A percentile compares a stretch with the other conserved stretches of the same genome.
Conservation (phyloP, 1,284 basidiomycete genomes). For the Sporisorium exsertum region DNA sequence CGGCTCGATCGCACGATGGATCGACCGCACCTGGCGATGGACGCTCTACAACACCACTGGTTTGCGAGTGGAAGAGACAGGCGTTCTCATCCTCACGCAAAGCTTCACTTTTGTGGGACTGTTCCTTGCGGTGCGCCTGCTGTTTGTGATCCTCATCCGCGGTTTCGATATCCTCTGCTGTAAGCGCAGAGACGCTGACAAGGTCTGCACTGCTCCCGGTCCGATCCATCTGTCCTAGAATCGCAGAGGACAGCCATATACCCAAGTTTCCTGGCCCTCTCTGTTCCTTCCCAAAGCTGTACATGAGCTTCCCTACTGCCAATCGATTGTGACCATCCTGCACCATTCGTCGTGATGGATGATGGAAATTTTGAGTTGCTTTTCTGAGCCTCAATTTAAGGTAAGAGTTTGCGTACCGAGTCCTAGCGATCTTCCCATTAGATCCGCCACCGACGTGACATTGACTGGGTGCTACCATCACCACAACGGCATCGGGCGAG, state of each 20-base stretch:
- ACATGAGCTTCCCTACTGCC: too few relatives aligned
- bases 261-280: too few relatives aligned
- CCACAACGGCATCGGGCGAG: not conserved
- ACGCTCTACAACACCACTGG: conserved; percentile 45
- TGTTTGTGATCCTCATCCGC: conserved; percentile 14
- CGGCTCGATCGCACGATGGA: conserved; percentile 18
- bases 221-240: conserved; percentile 30
- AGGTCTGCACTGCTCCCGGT: conserved; percentile 19
- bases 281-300: too few relatives aligned
- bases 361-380: too few relatives aligned
- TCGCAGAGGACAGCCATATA: too few relatives aligned
- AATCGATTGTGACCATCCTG: too few relatives aligned
- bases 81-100: conserved; percentile 33
- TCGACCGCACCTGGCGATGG: conserved; percentile 46
- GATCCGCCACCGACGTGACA: not conserved
- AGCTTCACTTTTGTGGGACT: conserved; percentile 21
- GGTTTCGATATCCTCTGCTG: conserved; percentile 10
- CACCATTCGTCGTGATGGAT: too few relatives aligned
- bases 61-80: conserved; percentile 41
- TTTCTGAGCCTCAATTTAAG: too few relatives aligned
- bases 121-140: conserved; percentile 20
- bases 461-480: not conserved
- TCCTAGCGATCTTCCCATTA: not conserved
- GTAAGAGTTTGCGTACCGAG: too few relatives aligned
- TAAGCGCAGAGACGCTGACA: conserved; percentile 9